Percentiles rank a stretch among this genome's conserved stretches.
Conservation (phyloP, 208 protist species). For the Crithidia bombi region DNA sequence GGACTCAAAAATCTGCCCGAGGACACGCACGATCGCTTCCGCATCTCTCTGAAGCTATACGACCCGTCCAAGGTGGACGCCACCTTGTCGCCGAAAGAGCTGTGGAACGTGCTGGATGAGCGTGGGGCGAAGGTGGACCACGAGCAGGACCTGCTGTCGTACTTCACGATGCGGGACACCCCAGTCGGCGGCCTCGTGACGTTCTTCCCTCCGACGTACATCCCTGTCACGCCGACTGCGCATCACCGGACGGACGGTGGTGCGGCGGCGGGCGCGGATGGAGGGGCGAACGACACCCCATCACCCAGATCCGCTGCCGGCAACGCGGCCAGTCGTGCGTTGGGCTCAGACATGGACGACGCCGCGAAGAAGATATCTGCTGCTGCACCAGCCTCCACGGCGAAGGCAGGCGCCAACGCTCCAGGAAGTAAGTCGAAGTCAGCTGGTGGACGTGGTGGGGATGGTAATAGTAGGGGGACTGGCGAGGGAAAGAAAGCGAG, state of each 20-base stretch:
- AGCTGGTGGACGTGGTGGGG: neutral
- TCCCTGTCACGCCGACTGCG: constrained; percentile 24
- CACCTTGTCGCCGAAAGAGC: constrained; percentile 28
- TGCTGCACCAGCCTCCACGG: neutral
- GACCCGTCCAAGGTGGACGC: constrained; percentile 23
- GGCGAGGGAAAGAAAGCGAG: neutral
- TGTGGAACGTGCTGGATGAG: constrained; percentile 36
- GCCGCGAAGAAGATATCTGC: neutral
- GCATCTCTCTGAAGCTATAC: constrained; percentile 48
- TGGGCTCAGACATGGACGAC: neutral
- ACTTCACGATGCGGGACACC: constrained; percentile 39
- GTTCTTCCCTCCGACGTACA: constrained; percentile 44
- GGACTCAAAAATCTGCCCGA: constrained; percentile 36
- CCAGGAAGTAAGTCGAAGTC: neutral
- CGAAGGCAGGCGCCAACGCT: neutral
- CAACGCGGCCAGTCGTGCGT: neutral
- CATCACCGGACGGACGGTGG: neutral
- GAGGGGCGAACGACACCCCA: neutral
- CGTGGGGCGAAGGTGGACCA: constrained; percentile 36
- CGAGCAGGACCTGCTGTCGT: constrained; percentile 48
- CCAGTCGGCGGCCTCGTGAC: constrained; percentile 47
- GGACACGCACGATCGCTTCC: constrained; percentile 50
- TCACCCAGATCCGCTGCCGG: neutral
- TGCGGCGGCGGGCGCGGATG: neutral
- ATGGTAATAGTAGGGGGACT: neutral